phyloP scores from a whole-genome alignment of 2,329 filamentous ascomycete species.

The Dendrostoma leiphaemia region DNA sequence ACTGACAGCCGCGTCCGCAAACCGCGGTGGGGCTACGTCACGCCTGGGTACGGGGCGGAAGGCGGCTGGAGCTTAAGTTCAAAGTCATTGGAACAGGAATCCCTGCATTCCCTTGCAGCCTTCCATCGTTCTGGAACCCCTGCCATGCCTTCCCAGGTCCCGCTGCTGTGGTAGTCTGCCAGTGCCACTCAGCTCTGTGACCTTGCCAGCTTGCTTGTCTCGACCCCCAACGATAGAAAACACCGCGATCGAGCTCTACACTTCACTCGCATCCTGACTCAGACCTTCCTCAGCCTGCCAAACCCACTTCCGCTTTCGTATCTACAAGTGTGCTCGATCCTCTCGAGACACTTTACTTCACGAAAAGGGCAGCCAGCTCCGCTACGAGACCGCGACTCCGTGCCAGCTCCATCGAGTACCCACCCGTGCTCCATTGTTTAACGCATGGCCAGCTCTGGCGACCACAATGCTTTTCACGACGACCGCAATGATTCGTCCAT shows the following conservation, averaged over 20 bases:
- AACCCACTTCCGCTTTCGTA: not conserved
- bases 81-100: too few species aligned
- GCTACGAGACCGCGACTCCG: slow-evolving; percentile 3
- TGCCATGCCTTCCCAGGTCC: not conserved
- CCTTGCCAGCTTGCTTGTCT: not conserved
- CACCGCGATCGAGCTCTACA: not conserved
- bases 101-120: not conserved
- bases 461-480: slow-evolving; percentile 45
- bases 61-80: too few species aligned
- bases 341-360: not conserved
- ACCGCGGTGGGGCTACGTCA: not conserved
- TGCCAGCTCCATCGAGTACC: slow-evolving; percentile 17
- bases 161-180: not conserved
- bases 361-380: slow-evolving; percentile 10
- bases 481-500: slow-evolving; percentile 50
- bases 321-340: not conserved
- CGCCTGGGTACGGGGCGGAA: not conserved
- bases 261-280: not conserved
- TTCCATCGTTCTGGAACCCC: slow-evolving; percentile 3
- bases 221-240: not conserved
- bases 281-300: not conserved
- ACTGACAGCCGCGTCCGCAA: not conserved
- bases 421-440: slow-evolving; percentile 20
- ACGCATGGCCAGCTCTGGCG: slow-evolving; percentile 32
- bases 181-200: not conserved